A percentile compares a stretch with the other conserved stretches of the same genome.
These are phyloP conservation scores for Diutina mesorugosa DNA, from an alignment of 1,139 yeast genomes.

Conservation along the genomic window DNA sequence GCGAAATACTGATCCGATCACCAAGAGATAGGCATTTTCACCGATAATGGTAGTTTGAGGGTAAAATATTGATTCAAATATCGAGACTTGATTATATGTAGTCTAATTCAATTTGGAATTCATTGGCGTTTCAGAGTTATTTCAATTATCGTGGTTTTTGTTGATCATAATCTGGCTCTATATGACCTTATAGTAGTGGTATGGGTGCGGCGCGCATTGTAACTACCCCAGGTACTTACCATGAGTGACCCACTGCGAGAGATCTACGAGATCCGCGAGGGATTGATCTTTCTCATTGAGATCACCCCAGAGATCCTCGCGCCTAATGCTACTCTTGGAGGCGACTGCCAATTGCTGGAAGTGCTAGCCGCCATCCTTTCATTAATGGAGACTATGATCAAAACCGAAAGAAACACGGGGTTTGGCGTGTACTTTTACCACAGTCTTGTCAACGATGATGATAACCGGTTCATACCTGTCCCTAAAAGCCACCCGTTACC, in stretches of 20 bases:
- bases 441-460: constrained; percentile 10
- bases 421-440: constrained; percentile 55
- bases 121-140: too few relatives aligned
- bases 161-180: too few relatives aligned
- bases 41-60: too few relatives aligned
- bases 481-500: neutral
- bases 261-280: constrained; percentile 43
- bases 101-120: too few relatives aligned
- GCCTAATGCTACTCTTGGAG: constrained; percentile 20
- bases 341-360: constrained; percentile 32
- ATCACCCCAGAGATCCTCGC: constrained; percentile 36
- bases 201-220: too few relatives aligned
- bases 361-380: constrained; percentile 42
- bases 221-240: neutral
- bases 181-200: too few relatives aligned
- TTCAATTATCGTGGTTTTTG: too few relatives aligned
- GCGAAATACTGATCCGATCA: neutral
- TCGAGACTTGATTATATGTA: too few relatives aligned
- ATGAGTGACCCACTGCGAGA: neutral
- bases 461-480: neutral
- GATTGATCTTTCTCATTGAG: constrained; percentile 50
- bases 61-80: too few relatives aligned
- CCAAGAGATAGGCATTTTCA: neutral
- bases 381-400: constrained; percentile 44
- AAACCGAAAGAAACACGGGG: constrained; percentile 50